phyloP scores from a whole-genome alignment of 331 rosid genomes.

The Quercus phellos region DNA sequence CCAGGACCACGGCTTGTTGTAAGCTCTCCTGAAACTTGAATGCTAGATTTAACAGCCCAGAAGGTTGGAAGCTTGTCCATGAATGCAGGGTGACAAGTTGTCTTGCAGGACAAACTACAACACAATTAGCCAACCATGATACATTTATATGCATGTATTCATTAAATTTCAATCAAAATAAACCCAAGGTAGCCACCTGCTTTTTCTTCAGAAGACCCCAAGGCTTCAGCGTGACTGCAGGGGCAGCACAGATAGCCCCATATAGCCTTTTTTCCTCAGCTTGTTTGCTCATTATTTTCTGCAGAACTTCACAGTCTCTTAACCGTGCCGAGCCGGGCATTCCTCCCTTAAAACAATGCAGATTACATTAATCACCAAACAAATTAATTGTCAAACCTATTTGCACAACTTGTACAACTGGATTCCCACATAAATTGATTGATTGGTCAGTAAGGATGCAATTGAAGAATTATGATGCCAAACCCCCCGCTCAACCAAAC shows the following conservation, averaged over 20 bases:
- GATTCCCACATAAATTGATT: background rate
- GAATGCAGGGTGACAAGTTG: conserved; percentile 94
- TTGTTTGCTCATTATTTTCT: conserved; percentile 64
- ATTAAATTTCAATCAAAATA: conserved; percentile 2
- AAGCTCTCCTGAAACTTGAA: conserved; percentile 81
- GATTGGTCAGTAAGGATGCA: background rate
- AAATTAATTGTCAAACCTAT: background rate
- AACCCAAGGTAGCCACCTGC: conserved; percentile 44
- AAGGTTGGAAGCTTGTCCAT: conserved; percentile 79
- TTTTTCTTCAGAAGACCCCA: conserved; percentile 86
- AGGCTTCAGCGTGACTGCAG: conserved; percentile 87
- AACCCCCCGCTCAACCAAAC: background rate
- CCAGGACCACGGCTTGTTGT: conserved; percentile 96
- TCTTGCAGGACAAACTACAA: conserved; percentile 57
- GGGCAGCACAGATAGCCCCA: conserved; percentile 97
- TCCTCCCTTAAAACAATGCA: conserved; percentile 58
- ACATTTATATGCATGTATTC: background rate
- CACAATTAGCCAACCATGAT: conserved; percentile 39
- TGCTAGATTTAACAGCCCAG: conserved; percentile 85
- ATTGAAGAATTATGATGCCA: background rate
- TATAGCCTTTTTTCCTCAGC: conserved; percentile 77
- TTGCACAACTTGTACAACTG: background rate
- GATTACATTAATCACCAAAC: background rate
- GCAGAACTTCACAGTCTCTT: conserved; percentile 67
- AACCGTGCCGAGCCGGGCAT: conserved; percentile 93